Evolutionary conservation across 805 yeast genomes (phyloP).

Genomic region (Pichia ethanolica): DNA sequence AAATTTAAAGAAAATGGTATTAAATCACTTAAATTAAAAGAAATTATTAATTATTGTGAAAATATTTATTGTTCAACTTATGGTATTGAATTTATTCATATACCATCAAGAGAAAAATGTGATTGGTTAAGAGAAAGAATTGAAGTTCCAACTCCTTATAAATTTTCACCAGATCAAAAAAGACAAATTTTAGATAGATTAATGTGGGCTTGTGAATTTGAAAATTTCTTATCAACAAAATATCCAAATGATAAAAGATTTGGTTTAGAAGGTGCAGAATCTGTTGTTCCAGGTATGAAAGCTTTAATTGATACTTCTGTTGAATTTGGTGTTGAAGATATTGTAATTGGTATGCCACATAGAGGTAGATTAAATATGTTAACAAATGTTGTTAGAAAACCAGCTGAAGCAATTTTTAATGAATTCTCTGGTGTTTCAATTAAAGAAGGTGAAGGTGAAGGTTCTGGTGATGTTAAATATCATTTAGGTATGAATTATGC

Average conservation of each 20-base stretch:
- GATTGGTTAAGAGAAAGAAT: slow-evolving; percentile 98
- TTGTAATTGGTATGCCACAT: slow-evolving; percentile 99
- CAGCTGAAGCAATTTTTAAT: slow-evolving; percentile 94
- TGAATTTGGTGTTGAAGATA: slow-evolving; percentile 87
- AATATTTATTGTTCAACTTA: slow-evolving; percentile 77
- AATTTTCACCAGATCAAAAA: slow-evolving; percentile 81
- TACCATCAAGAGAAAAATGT: slow-evolving; percentile 90
- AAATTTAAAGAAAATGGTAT: slow-evolving; percentile 66
- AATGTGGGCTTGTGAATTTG: slow-evolving; percentile 95
- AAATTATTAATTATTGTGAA: slow-evolving; percentile 74
- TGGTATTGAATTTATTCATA: slow-evolving; percentile 95
- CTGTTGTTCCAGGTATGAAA: slow-evolving; percentile 95
- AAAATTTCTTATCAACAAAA: slow-evolving; percentile 85
- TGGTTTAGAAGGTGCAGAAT: slow-evolving; percentile 97
- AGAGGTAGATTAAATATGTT: slow-evolving; percentile 98
- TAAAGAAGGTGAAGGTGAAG: slow-evolving; percentile 92
- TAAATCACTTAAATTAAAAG: slow-evolving; percentile 61
- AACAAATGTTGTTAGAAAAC: slow-evolving; percentile 97
- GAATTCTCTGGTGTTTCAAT: slow-evolving; percentile 85
- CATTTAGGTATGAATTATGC: slow-evolving; percentile 99
- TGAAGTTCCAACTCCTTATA: slow-evolving; percentile 84
- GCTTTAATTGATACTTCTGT: slow-evolving; percentile 91
- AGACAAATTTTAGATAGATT: slow-evolving; percentile 93
- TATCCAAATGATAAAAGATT: slow-evolving; percentile 98
- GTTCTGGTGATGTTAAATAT: slow-evolving; percentile 98